Conservation (phyloP, 805 yeast genomes). For the Martiniozyma abietophila region DNA sequence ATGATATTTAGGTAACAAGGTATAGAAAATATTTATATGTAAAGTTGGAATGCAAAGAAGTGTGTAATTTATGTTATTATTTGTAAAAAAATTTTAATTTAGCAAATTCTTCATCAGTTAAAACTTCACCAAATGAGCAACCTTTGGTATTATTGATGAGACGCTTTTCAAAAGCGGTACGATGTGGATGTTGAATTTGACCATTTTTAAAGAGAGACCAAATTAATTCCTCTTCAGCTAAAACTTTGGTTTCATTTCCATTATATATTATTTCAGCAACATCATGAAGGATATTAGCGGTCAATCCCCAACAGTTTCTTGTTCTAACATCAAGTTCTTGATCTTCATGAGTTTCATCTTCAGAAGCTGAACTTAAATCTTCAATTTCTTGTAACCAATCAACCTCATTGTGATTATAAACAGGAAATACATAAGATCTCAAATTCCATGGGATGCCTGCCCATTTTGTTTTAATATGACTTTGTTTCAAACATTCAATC, state of each 20-base stretch:
- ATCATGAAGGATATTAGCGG: slow-evolving; percentile 72
- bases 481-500: slow-evolving; percentile 27
- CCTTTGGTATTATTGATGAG: slow-evolving; percentile 37
- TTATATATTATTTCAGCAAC: slow-evolving; percentile 47
- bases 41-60: too few species aligned
- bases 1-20: too few species aligned
- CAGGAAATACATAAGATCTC: slow-evolving; percentile 53
- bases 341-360: slow-evolving; percentile 28
- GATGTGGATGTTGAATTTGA: slow-evolving; percentile 38
- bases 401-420: slow-evolving; percentile 44
- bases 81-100: slow-evolving; percentile 35
- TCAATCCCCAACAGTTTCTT: slow-evolving; percentile 75
- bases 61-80: too few species aligned
- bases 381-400: slow-evolving; percentile 54
- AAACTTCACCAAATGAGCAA: slow-evolving; percentile 35
- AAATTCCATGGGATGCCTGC: slow-evolving; percentile 64
- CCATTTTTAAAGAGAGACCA: slow-evolving; percentile 41
- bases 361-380: slow-evolving; percentile 52
- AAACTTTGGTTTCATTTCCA: slow-evolving; percentile 23
- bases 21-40: too few species aligned
- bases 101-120: slow-evolving; percentile 35
- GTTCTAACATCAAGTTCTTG: slow-evolving; percentile 35
- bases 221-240: slow-evolving; percentile 62
- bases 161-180: slow-evolving; percentile 45
- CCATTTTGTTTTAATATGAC: slow-evolving; percentile 43